These are phyloP conservation scores for Melanopsichium pennsylvanicum DNA, from an alignment of 1,284 basidiomycete genomes.

Conservation along the genomic window DNA sequence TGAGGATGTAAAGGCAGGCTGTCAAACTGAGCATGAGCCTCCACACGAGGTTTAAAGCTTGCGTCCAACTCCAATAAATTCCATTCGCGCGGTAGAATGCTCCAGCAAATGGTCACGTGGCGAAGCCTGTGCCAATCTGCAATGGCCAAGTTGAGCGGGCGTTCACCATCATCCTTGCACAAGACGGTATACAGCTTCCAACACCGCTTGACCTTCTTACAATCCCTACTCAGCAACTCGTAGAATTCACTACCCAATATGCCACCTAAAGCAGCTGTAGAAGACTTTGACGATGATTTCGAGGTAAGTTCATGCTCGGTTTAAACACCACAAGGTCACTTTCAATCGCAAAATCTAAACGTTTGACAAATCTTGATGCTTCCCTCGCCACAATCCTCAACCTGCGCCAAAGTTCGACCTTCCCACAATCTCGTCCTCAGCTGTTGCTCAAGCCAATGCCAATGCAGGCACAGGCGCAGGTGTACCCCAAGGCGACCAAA, in stretches of 20 bases:
- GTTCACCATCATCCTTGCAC: not conserved
- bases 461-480: no score
- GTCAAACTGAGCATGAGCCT: constrained; percentile 6
- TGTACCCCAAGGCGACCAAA: constrained; percentile 44
- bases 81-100: constrained; percentile 29
- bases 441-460: constrained; percentile 29
- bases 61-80: constrained; percentile 6
- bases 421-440: constrained; percentile 46
- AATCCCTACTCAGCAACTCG: no score
- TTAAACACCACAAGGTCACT: not conserved
- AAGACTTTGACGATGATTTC: constrained; percentile 65
- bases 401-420: constrained; percentile 49
- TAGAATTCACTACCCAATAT: constrained; percentile 32
- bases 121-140: constrained; percentile 8
- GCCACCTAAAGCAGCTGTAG: constrained; percentile 55
- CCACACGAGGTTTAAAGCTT: constrained; percentile 10
- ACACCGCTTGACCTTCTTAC: not conserved
- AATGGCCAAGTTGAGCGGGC: not conserved
- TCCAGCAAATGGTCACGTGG: constrained; percentile 20
- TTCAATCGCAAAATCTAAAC: not conserved
- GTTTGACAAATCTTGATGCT: not conserved
- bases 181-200: no score
- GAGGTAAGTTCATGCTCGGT: constrained; percentile 58
- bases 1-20: not conserved
- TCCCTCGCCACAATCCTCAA: not conserved